Percentiles rank a stretch among this genome's conserved stretches.
Conservation (phyloP, 2,329 filamentous ascomycete genomes). For the Arthrocladium fulminans region DNA sequence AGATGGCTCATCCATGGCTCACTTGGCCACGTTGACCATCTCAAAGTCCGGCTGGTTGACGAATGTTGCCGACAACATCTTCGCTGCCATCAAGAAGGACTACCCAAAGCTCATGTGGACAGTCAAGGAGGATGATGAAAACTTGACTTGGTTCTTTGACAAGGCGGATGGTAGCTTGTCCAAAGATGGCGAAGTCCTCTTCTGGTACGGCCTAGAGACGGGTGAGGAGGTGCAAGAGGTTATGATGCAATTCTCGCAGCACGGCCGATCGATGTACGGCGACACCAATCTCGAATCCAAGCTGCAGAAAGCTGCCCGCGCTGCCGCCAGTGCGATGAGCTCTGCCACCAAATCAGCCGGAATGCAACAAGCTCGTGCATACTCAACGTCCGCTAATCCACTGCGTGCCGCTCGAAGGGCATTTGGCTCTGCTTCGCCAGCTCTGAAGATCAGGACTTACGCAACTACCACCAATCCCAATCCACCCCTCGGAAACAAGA, state of each 20-base stretch:
- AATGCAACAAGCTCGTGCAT: slow-evolving; percentile 56
- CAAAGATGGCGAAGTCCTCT: slow-evolving; percentile 77
- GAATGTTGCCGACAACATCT: slow-evolving; percentile 92
- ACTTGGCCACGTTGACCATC: slow-evolving; percentile 82
- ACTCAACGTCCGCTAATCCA: slow-evolving; percentile 49
- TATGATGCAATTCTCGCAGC: slow-evolving; percentile 73
- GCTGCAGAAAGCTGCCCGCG: slow-evolving; percentile 66
- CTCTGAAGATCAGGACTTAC: slow-evolving; percentile 31
- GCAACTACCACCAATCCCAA: slow-evolving; percentile 65
- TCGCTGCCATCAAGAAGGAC: slow-evolving; percentile 87
- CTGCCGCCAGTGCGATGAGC: slow-evolving; percentile 49
- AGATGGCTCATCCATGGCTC: slow-evolving; percentile 60
- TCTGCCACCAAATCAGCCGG: slow-evolving; percentile 39
- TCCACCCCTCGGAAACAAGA: slow-evolving; percentile 80
- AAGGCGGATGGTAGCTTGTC: slow-evolving; percentile 90
- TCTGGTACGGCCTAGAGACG: slow-evolving; percentile 87
- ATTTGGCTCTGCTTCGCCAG: slow-evolving; percentile 23
- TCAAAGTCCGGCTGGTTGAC: slow-evolving; percentile 91
- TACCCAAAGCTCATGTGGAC: slow-evolving; percentile 88
- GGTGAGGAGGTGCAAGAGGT: slow-evolving; percentile 72
- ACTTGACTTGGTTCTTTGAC: slow-evolving; percentile 96
- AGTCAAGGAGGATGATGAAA: slow-evolving; percentile 93
- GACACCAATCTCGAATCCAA: slow-evolving; percentile 83
- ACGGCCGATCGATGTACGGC: slow-evolving; percentile 78
- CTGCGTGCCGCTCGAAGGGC: slow-evolving; percentile 28